phyloP scores from a whole-genome alignment of 2,329 filamentous ascomycete species.

The Neofusicoccum kwambonambiense region DNA sequence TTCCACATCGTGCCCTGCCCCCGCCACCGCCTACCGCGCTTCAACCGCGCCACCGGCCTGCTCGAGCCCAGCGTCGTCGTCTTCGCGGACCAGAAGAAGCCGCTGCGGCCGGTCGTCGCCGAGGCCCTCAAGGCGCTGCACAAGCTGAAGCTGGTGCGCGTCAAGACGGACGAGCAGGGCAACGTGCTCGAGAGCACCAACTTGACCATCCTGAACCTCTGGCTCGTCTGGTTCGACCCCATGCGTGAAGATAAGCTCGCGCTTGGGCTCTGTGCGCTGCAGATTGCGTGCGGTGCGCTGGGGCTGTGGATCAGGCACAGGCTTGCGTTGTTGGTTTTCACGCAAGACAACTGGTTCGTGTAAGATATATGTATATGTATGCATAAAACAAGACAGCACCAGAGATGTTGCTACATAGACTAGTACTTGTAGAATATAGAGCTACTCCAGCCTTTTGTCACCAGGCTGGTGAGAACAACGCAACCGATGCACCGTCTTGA shows the following conservation, averaged over 20 bases:
- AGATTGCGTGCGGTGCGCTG: conserved; percentile 71
- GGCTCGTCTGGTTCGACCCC: conserved; percentile 93
- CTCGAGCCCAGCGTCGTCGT: conserved; percentile 83
- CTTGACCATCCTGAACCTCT: conserved; percentile 90
- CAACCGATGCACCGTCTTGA: background rate
- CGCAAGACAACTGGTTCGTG: conserved; percentile 68
- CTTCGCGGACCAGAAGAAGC: conserved; percentile 54
- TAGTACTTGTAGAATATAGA: background rate
- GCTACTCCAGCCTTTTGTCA: background rate
- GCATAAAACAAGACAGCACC: background rate
- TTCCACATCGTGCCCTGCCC: conserved; percentile 90
- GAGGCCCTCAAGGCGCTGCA: conserved; percentile 66
- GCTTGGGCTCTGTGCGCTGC: conserved; percentile 75
- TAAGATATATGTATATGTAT: background rate
- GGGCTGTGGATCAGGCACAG: conserved; percentile 84
- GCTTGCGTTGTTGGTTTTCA: conserved; percentile 84
- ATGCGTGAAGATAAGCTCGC: conserved; percentile 83
- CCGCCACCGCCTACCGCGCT: conserved; percentile 83
- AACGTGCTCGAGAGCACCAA: conserved; percentile 79
- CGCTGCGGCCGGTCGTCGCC: conserved; percentile 65
- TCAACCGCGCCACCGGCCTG: conserved; percentile 80
- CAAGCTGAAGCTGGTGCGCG: conserved; percentile 64
- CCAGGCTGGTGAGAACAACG: background rate
- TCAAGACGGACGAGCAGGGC: conserved; percentile 67
- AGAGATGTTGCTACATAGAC: background rate